Evolutionary conservation across 495 filamentous ascomycete genomes (phyloP).

Genomic region (Lasiosphaeris hirsuta): DNA sequence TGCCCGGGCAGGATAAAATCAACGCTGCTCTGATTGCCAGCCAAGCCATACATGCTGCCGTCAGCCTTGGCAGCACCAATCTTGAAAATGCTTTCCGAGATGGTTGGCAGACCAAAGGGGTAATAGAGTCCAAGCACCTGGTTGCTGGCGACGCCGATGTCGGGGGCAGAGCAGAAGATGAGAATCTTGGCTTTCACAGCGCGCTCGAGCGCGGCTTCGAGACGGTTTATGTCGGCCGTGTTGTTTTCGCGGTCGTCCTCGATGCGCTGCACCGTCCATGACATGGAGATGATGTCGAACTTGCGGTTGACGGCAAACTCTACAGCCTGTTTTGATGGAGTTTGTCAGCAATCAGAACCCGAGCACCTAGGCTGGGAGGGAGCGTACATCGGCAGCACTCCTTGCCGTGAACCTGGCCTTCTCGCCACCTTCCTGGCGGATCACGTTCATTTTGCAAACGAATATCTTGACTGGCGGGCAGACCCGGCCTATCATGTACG

Average conservation of each 20-base stretch:
- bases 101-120: background rate
- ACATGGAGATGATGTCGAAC: constrained; percentile 20
- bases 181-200: constrained; percentile 1
- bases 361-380: background rate
- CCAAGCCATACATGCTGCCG: background rate
- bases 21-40: background rate
- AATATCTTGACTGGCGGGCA: background rate
- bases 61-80: constrained; percentile 14
- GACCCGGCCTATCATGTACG: too few relatives aligned
- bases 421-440: background rate
- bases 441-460: background rate
- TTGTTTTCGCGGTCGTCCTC: constrained; percentile 5
- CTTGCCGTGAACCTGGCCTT: background rate
- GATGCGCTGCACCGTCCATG: constrained; percentile 12
- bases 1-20: constrained; percentile 13
- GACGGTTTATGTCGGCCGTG: background rate
- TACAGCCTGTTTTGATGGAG: background rate
- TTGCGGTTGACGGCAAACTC: constrained; percentile 6
- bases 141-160: background rate
- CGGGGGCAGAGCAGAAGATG: constrained; percentile 16
- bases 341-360: too few relatives aligned
- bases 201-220: constrained; percentile 1
- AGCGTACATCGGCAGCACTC: background rate
- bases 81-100: background rate
- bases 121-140: background rate